Conservation (phyloP, 768 basidiomycete genomes). For the Mycena metata region DNA sequence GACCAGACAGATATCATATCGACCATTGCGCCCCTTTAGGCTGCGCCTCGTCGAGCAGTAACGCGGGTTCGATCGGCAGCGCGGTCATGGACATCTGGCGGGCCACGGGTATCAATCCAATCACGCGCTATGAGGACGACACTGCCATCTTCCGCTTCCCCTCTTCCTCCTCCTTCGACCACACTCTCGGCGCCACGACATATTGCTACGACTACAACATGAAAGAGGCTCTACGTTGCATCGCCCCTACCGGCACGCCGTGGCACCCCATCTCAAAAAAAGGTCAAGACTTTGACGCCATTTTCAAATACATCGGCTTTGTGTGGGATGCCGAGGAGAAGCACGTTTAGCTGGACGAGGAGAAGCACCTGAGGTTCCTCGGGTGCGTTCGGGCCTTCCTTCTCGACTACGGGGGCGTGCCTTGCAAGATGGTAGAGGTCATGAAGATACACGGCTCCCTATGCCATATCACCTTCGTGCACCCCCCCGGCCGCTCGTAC, state of each 20-base stretch:
- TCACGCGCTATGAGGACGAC: background rate
- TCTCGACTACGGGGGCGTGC: background rate
- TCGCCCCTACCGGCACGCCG: background rate
- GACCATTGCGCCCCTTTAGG: constrained; percentile 33
- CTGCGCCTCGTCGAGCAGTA: constrained; percentile 8
- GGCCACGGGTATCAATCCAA: background rate
- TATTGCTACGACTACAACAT: background rate
- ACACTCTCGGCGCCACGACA: background rate
- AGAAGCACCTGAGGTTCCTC: constrained; percentile 43
- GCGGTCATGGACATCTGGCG: constrained; percentile 4
- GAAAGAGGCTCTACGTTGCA: background rate
- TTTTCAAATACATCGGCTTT: constrained; percentile 1
- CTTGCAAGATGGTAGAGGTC: background rate
- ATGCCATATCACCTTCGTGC: constrained; percentile 17
- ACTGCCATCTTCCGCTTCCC: background rate
- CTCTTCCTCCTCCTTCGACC: background rate
- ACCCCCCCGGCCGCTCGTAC: constrained; percentile 5
- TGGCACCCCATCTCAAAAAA: constrained; percentile 10
- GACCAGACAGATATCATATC: constrained; percentile 31
- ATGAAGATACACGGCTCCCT: constrained; percentile 21
- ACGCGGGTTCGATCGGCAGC: constrained; percentile 1
- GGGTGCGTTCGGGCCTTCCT: background rate
- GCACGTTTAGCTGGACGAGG: background rate
- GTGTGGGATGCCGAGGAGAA: background rate
- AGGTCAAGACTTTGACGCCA: background rate